These are phyloP conservation scores for Coleophoma cylindrospora DNA, from an alignment of 2,329 filamentous ascomycete genomes.

Conservation along the genomic window DNA sequence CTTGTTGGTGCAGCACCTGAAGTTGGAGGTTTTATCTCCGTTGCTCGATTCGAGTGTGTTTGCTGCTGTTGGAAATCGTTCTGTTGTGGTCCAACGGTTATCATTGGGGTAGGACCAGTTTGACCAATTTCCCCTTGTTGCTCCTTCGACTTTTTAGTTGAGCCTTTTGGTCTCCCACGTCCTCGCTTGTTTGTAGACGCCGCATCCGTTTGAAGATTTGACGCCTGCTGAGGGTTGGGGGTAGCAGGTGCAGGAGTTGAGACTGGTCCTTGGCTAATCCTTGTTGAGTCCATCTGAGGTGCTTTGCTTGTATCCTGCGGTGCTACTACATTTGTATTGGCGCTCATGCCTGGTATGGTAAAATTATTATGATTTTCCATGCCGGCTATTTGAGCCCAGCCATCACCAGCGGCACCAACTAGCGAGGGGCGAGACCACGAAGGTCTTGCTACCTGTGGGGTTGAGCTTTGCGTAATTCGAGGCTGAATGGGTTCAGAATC, in stretches of 20 bases:
- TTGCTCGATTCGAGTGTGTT: no score
- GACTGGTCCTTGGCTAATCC: neutral
- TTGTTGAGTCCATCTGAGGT: neutral
- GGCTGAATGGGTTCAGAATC: neutral
- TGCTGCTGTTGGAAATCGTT: no score
- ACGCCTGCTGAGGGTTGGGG: no score
- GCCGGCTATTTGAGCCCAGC: neutral
- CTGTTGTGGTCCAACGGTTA: no score
- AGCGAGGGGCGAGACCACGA: neutral
- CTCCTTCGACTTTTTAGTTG: slow-evolving; percentile 33
- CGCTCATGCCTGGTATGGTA: no score
- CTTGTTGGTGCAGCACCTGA: neutral
- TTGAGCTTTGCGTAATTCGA: neutral
- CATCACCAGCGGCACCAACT: neutral
- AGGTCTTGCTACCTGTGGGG: neutral
- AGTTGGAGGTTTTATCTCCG: neutral
- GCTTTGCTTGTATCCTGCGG: neutral
- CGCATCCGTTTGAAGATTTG: neutral
- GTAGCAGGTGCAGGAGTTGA: neutral
- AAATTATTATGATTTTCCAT: no score
- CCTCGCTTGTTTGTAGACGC: slow-evolving; percentile 23
- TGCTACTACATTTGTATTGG: neutral
- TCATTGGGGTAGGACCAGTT: no score
- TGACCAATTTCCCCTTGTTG: slow-evolving; percentile 1
- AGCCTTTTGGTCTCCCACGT: slow-evolving; percentile 44